Evolutionary conservation across 2,329 filamentous ascomycete species (phyloP).

Genomic region (Zymoseptoria pseudotritici): DNA sequence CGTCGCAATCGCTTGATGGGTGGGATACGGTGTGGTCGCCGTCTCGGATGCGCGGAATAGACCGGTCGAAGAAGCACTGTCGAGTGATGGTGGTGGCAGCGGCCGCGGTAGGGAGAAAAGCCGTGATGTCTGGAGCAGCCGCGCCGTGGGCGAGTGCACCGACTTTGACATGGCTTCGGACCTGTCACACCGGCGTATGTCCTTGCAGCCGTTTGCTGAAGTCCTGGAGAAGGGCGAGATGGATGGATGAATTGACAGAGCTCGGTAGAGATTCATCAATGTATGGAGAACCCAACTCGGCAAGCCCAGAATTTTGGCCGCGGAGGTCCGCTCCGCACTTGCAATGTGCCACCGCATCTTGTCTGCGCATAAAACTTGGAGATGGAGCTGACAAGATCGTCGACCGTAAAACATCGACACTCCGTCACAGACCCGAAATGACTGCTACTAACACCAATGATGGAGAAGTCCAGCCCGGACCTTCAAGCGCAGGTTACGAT

Average conservation of each 20-base stretch:
- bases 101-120: slow-evolving; percentile 80
- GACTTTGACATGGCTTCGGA: slow-evolving; percentile 29
- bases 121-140: slow-evolving; percentile 75
- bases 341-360: no score
- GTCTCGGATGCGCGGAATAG: slow-evolving; percentile 52
- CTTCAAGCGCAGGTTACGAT: slow-evolving; percentile 3
- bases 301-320: no score
- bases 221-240: background rate
- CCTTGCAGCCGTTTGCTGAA: background rate
- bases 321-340: no score
- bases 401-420: no score
- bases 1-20: slow-evolving; percentile 72
- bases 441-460: no score
- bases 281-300: no score
- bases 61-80: slow-evolving; percentile 41
- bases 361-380: no score
- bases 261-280: background rate
- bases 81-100: slow-evolving; percentile 53
- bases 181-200: background rate
- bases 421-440: no score
- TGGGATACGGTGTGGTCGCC: slow-evolving; percentile 72
- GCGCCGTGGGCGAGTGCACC: slow-evolving; percentile 51
- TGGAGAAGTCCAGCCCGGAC: background rate
- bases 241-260: background rate
- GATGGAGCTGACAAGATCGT: no score